Conservation (phyloP, 2,329 filamentous ascomycete species). For the Fusarium papillatum region DNA sequence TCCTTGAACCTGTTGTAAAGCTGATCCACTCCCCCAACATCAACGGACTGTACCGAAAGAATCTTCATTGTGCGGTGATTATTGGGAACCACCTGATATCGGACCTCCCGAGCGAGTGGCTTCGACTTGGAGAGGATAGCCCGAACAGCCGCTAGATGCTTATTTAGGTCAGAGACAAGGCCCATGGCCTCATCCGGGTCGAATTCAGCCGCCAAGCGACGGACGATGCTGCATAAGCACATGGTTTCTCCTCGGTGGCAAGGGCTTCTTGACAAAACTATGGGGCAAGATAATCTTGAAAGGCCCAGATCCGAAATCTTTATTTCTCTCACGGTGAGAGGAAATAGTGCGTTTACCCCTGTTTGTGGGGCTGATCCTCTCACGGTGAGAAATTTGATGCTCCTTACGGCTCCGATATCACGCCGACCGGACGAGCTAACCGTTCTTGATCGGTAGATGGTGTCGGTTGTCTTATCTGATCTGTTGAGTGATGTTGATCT, state of each 20-base stretch:
- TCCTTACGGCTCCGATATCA: conserved; percentile 10
- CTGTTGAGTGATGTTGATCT: background rate
- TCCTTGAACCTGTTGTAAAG: conserved; percentile 23
- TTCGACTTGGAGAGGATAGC: conserved; percentile 46
- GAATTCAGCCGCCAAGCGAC: conserved; percentile 36
- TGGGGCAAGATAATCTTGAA: background rate
- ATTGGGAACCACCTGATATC: conserved; percentile 46
- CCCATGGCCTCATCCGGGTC: conserved; percentile 37
- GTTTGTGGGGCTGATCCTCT: conserved; percentile 20
- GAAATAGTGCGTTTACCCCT: conserved; percentile 5
- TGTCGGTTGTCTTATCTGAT: background rate
- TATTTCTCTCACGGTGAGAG: conserved; percentile 31
- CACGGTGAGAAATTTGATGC: conserved; percentile 34
- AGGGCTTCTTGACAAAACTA: background rate
- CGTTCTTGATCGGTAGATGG: background rate
- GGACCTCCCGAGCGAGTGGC: conserved; percentile 44
- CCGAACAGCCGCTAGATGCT: conserved; percentile 43
- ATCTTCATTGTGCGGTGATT: conserved; percentile 49
- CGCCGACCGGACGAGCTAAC: conserved; percentile 14
- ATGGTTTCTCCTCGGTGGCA: conserved; percentile 6
- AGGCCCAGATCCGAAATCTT: background rate
- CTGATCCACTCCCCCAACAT: conserved; percentile 22
- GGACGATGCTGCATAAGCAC: conserved; percentile 43
- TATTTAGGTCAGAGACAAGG: conserved; percentile 42
- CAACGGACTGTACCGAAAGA: conserved; percentile 35